Base-by-base conservation (phyloP, 1,284 basidiomycete species). In the Ceraceosorus guamensis region DNA sequence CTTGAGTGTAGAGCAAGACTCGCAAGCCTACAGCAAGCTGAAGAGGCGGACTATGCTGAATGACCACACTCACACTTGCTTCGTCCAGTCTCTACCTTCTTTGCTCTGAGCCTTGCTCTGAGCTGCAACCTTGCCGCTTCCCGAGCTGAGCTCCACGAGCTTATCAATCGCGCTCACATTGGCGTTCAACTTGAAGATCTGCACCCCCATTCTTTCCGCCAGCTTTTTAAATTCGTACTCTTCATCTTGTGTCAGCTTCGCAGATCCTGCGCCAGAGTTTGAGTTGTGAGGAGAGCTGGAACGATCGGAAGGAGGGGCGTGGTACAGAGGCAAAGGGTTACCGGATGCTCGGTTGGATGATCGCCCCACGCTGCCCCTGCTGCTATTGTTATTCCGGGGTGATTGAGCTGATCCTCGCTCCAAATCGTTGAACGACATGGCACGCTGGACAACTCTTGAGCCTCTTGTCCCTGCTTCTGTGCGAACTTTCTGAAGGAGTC, bases 161-260 rank as follows among this genome's bases (percentile, higher is more conserved):
- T 90, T 89, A 72, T 91, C 79, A 52, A 99, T 93, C 11, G 89
- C 92, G 69, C 92, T 88, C 5, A 97, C 91, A 78, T 98, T 99
- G 60, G 88, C 84, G 73, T 95, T 93, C 80, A 98, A 91, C 83
- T 97, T 96, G 85, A 98, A 97, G 60, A 96, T 88, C 77, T 97
- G 93, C 14, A 97, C 82, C 1, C 90, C 89, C 51, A 98, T 81
- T 16, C 87, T 87, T 31, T 86, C 86, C 71, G 95, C 89, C 16
- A 96, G 80, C 46, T 80, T 81, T 18, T 83, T 80, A 77, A 96
- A 98, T 44, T 70, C 71, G 3, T 61, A 48, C 33, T 24, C 44
- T 24, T 14, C 56, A 57, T 11, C 56, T 43, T 0, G 57, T 18
- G 56, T 56, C 51, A 56, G 53, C 30, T 45, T 55, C 32, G 46